phyloP scores from a whole-genome alignment of 805 yeast genomes.

The Teunomyces aglyptinius region DNA sequence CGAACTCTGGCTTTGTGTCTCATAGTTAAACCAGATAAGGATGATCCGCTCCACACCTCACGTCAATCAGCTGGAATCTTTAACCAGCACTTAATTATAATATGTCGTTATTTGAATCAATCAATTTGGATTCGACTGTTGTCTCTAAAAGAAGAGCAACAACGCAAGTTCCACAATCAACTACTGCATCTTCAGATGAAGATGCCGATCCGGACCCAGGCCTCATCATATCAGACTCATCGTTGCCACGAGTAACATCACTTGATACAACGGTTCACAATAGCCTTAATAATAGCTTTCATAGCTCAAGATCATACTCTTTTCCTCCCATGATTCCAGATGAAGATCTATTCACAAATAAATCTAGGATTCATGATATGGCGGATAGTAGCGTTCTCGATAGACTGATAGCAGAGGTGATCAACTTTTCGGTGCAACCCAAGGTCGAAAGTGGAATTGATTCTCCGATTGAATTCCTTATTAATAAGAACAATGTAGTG shows the following conservation, averaged over 20 bases:
- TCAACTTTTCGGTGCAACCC: neutral
- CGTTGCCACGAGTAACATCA: slow-evolving; percentile 2
- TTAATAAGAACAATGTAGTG: slow-evolving; percentile 25
- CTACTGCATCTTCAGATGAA: slow-evolving; percentile 11
- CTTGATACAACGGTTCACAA: slow-evolving; percentile 2
- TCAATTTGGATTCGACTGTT: slow-evolving; percentile 13
- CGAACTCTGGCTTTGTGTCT: too few relatives aligned
- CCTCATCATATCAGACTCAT: slow-evolving; percentile 11
- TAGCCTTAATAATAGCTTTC: neutral
- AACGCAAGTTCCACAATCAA: slow-evolving; percentile 5
- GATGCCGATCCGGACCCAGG: slow-evolving; percentile 16
- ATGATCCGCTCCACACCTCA: too few relatives aligned
- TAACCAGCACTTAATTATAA: neutral
- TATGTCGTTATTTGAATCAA: slow-evolving; percentile 14
- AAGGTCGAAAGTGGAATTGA: slow-evolving; percentile 6
- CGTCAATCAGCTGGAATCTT: too few relatives aligned
- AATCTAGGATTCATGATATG: slow-evolving; percentile 12
- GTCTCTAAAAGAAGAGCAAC: neutral
- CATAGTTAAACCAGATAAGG: too few relatives aligned
- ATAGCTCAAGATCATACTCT: neutral
- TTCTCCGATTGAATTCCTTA: slow-evolving; percentile 32
- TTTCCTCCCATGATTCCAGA: slow-evolving; percentile 10
- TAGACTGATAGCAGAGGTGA: neutral
- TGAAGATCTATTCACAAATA: slow-evolving; percentile 19
- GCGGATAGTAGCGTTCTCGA: neutral